Conservation (phyloP, 108 stramenopile genomes). For the Cyclotella atomus region DNA sequence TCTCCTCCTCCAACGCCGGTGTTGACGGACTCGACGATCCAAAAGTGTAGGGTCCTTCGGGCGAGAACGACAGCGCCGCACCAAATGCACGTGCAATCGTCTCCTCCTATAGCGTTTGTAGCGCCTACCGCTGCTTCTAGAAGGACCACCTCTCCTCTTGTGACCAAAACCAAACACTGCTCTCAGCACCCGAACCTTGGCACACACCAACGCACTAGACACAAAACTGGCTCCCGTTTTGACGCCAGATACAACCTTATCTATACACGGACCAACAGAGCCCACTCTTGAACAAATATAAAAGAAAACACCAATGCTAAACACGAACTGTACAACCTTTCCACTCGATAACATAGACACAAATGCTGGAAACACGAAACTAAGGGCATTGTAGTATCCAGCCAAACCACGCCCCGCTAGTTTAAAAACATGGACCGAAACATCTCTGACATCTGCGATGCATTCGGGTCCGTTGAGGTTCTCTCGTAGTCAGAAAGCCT, state of each 20-base stretch:
- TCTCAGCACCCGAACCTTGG: no score
- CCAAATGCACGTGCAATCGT: neutral
- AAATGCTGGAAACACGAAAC: neutral
- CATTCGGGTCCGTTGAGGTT: slow-evolving; percentile 4
- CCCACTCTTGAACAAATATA: no score
- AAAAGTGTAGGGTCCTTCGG: neutral
- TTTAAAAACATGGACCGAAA: slow-evolving; percentile 2
- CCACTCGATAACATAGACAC: neutral
- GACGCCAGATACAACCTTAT: neutral
- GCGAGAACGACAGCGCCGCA: neutral
- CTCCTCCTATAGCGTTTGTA: neutral
- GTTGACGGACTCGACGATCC: neutral
- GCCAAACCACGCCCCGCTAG: neutral
- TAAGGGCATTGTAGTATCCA: slow-evolving; percentile 1
- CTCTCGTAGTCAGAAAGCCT: neutral
- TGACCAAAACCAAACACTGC: no score
- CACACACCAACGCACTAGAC: slow-evolving; percentile 11
- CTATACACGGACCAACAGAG: neutral
- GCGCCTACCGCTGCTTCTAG: neutral
- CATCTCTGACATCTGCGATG: neutral
- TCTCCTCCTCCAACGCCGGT: slow-evolving; percentile 5
- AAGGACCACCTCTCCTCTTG: neutral
- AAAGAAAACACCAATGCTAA: no score
- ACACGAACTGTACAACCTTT: no score
- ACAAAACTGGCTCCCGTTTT: neutral